phyloP scores from a whole-genome alignment of 2,329 filamentous ascomycete genomes.

The Paradendryphiella salina region DNA sequence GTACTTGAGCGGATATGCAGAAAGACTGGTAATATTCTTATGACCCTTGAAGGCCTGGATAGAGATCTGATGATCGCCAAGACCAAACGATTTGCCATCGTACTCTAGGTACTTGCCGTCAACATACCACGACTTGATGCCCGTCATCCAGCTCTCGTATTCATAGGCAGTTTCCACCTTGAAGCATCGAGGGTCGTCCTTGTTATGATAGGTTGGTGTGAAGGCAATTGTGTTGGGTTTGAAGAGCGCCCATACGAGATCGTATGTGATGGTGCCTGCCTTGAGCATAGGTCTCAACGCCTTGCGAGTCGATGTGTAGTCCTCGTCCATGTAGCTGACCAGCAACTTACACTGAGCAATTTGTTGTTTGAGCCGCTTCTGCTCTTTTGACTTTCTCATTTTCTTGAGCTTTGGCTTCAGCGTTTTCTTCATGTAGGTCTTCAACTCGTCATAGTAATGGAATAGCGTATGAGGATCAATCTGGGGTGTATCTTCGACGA shows the following conservation, averaged over 20 bases:
- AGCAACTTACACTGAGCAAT: conserved; percentile 71
- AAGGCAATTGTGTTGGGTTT: conserved; percentile 83
- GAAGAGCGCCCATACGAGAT: conserved; percentile 85
- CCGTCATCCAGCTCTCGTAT: conserved; percentile 65
- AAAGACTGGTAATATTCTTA: conserved; percentile 77
- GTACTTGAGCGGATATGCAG: conserved; percentile 77
- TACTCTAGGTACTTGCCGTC: conserved; percentile 83
- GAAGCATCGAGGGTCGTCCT: conserved; percentile 78
- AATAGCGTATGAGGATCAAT: conserved; percentile 54
- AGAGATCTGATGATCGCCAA: conserved; percentile 69
- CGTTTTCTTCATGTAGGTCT: conserved; percentile 61
- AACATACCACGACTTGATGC: conserved; percentile 74
- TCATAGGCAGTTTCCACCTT: conserved; percentile 77
- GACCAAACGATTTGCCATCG: conserved; percentile 83
- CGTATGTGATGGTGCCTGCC: conserved; percentile 83
- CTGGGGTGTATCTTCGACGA: conserved; percentile 78
- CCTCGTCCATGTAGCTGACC: conserved; percentile 75
- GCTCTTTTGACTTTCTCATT: conserved; percentile 64
- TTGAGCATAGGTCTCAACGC: conserved; percentile 79
- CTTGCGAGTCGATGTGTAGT: conserved; percentile 78
- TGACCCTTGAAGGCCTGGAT: conserved; percentile 77
- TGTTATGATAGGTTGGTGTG: conserved; percentile 72
- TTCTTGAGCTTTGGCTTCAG: conserved; percentile 64
- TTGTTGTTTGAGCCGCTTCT: conserved; percentile 62
- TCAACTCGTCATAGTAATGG: conserved; percentile 77